phyloP scores from a whole-genome alignment of 805 yeast species.

The Candida nonsorbophila region DNA sequence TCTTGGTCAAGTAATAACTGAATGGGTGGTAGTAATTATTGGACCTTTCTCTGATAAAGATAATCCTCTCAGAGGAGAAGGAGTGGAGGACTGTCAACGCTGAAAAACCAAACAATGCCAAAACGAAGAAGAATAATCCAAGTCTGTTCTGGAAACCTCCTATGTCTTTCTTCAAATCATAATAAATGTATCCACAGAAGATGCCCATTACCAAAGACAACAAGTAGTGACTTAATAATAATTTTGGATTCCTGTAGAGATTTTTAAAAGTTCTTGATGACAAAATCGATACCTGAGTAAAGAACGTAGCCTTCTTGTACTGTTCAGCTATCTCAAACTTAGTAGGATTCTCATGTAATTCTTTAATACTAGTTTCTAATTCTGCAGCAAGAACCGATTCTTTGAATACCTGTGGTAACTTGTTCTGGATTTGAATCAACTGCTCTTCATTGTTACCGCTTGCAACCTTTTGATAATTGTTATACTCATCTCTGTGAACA shows the following conservation, averaged over 20 bases:
- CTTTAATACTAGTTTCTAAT: slow-evolving; percentile 32
- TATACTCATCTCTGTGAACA: slow-evolving; percentile 68
- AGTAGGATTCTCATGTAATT: slow-evolving; percentile 17
- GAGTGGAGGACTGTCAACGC: slow-evolving; percentile 88
- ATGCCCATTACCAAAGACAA: slow-evolving; percentile 72
- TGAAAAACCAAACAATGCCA: slow-evolving; percentile 91
- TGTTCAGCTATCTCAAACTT: slow-evolving; percentile 23
- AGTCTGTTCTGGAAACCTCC: slow-evolving; percentile 95
- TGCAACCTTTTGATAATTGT: slow-evolving; percentile 14
- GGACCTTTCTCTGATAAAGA: slow-evolving; percentile 88
- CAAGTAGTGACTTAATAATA: slow-evolving; percentile 79
- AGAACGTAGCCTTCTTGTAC: slow-evolving; percentile 50
- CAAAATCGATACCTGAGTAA: slow-evolving; percentile 65
- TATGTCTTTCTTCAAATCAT: slow-evolving; percentile 78
- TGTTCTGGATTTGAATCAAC: slow-evolving; percentile 16
- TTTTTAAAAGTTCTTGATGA: slow-evolving; percentile 88
- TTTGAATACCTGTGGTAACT: slow-evolving; percentile 27
- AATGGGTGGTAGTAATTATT: slow-evolving; percentile 89
- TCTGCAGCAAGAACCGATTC: slow-evolving; percentile 39
- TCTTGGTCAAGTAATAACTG: slow-evolving; percentile 80
- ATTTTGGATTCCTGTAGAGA: slow-evolving; percentile 84
- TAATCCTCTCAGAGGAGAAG: slow-evolving; percentile 81
- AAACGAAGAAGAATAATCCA: slow-evolving; percentile 85
- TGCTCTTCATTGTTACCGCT: slow-evolving; percentile 19
- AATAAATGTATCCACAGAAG: slow-evolving; percentile 83